Evolutionary conservation across 2,329 filamentous ascomycete species (phyloP).

Genomic region (Epichloe uncinata): DNA sequence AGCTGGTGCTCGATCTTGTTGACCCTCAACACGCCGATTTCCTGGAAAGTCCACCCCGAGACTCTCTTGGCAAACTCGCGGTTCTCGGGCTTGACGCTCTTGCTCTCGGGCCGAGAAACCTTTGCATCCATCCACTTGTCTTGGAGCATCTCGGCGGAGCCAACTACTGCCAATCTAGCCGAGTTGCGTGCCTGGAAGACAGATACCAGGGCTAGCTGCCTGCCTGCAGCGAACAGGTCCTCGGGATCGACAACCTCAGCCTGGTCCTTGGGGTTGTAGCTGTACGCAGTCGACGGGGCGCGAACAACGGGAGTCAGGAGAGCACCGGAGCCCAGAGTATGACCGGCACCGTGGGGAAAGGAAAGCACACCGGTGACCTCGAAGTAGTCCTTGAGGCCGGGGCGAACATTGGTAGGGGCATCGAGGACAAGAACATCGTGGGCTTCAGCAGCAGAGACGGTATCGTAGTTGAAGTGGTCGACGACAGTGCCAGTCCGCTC

Average conservation of each 20-base stretch:
- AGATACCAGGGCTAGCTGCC: slow-evolving; percentile 74
- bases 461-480: slow-evolving; percentile 93
- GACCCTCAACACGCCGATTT: slow-evolving; percentile 78
- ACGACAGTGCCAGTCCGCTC: slow-evolving; percentile 79
- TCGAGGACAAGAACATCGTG: slow-evolving; percentile 82
- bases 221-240: slow-evolving; percentile 73
- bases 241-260: slow-evolving; percentile 47
- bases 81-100: slow-evolving; percentile 56
- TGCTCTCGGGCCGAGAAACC: slow-evolving; percentile 47
- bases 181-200: slow-evolving; percentile 86
- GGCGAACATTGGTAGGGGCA: slow-evolving; percentile 48
- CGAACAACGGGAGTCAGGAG: slow-evolving; percentile 71
- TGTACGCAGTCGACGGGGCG: slow-evolving; percentile 77
- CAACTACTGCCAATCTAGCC: slow-evolving; percentile 74
- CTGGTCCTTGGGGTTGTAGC: slow-evolving; percentile 87
- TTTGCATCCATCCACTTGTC: slow-evolving; percentile 79
- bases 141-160: slow-evolving; percentile 74
- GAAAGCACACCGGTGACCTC: slow-evolving; percentile 48
- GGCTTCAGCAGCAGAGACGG: slow-evolving; percentile 57
- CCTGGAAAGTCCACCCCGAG: slow-evolving; percentile 93
- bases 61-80: slow-evolving; percentile 73
- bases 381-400: slow-evolving; percentile 69
- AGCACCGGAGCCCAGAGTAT: slow-evolving; percentile 64
- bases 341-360: slow-evolving; percentile 65
- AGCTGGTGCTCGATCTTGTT: slow-evolving; percentile 70